Base-by-base conservation (phyloP, 805 yeast genomes). In the Metschnikowia lochheadii region DNA sequence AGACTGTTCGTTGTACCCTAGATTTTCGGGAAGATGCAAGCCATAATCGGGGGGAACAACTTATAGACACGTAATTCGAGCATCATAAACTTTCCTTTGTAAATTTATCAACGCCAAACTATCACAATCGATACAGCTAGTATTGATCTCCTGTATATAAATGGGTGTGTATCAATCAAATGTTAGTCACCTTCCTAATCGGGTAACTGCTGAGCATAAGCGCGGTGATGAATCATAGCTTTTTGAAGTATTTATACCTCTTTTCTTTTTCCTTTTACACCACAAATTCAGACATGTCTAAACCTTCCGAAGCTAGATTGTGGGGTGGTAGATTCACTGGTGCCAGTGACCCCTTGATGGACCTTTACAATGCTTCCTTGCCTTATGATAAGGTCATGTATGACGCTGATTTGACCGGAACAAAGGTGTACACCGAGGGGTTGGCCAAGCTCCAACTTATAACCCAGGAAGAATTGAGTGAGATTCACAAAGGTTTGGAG, bases 251-350 rank as follows among this genome's bases (percentile, higher is more conserved):
- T 26, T 35, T 40, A 35, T 15, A 34, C 41, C 35, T 18, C 15
- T 39, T 15, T 39, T 18, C 42, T 39, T 18, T 14, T n/a, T 14
- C 5, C 13, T 15, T 39, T 39, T 23, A 36, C 21, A n/a, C 26
- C 23, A 36, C 38, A 21, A 29, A 20, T 21, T 10, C 37, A 37
- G 20, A 34, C 23, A 55, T 55, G 58, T 53, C 58, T 11, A 57
- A 78, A 59, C 83, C 84, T 57, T 71, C 84, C 29, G 90, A 85
- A 70, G 77, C 75, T 61, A 91, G 84, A 68, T 76, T 92, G 57
- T 92, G 99, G 99, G 99, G 99, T 62, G 99, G 98, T 62, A 82
- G 99, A 70, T 92, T 92, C 73, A 92, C 97, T 53, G 98, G 96
- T 3, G 92, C 92, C 55, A 84, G 96, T 29, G 99, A 94, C 63